phyloP scores from a whole-genome alignment of 257 asterid genomes.

The Solanum bulbocastanum region DNA sequence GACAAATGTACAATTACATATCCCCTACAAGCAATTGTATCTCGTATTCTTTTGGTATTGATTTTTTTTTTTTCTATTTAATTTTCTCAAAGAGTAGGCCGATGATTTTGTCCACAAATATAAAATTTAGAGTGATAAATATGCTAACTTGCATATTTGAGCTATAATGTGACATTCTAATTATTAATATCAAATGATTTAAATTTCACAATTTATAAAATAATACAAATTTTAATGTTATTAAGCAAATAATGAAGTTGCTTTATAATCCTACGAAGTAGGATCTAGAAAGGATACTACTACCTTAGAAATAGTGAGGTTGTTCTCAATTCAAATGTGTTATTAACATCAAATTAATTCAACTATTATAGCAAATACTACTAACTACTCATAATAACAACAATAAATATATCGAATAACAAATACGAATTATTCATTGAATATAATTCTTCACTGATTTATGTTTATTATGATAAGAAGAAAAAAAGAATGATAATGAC shows the following conservation, averaged over 20 bases:
- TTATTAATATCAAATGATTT: no score
- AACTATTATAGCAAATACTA: not conserved
- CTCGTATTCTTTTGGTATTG: not conserved
- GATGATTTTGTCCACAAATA: not conserved
- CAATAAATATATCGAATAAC: not conserved
- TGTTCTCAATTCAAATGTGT: not conserved
- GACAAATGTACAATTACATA: not conserved
- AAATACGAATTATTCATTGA: not conserved
- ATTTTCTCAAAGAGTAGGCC: not conserved
- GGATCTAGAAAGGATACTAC: not conserved
- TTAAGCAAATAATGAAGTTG: no score
- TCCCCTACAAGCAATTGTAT: not conserved
- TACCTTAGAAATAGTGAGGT: no score
- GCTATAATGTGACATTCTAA: no score
- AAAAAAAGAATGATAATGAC: not conserved
- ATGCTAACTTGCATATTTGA: not conserved
- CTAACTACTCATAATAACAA: not conserved
- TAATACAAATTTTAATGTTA: no score
- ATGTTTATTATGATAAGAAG: not conserved
- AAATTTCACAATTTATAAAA: no score
- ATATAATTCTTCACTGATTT: not conserved
- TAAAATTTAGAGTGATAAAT: not conserved
- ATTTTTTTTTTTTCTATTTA: no score
- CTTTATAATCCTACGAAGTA: not conserved
- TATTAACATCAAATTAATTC: not conserved